Evolutionary conservation across 2,329 filamentous ascomycete species (phyloP).

Genomic region (Scedosporium minutisporum): DNA sequence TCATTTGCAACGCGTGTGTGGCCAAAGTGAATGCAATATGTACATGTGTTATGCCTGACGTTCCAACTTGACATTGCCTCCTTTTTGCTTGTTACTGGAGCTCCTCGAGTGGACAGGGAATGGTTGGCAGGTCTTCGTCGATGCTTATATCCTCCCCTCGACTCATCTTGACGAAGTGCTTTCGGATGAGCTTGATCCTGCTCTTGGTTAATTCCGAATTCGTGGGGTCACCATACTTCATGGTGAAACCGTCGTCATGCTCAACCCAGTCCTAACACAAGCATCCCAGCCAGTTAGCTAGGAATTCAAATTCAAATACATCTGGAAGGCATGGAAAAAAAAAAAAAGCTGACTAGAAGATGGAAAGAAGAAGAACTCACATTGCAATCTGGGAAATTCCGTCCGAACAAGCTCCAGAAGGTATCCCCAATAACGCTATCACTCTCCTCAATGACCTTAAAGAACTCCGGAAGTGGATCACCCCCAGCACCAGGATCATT

Average conservation of each 20-base stretch:
- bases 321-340: no score
- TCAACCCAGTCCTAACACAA: constrained; percentile 25
- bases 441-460: constrained; percentile 26
- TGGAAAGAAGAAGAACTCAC: constrained; percentile 17
- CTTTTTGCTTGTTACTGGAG: background rate
- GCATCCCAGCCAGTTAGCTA: background rate
- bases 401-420: constrained; percentile 37
- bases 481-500: constrained; percentile 10
- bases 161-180: constrained; percentile 33
- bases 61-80: background rate
- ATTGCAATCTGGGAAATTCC: constrained; percentile 32
- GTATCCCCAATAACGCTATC: constrained; percentile 28
- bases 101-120: constrained; percentile 24
- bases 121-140: constrained; percentile 24
- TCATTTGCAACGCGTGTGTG: no score
- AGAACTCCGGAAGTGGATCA: constrained; percentile 28
- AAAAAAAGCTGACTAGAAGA: background rate
- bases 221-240: constrained; percentile 34
- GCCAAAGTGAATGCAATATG: no score
- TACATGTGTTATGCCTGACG: background rate
- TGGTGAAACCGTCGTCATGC: constrained; percentile 32
- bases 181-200: constrained; percentile 29
- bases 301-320: no score
- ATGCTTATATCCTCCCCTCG: constrained; percentile 20
- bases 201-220: constrained; percentile 26